phyloP scores from a whole-genome alignment of 129 eudicot genomes.

The Lonicera japonica region DNA sequence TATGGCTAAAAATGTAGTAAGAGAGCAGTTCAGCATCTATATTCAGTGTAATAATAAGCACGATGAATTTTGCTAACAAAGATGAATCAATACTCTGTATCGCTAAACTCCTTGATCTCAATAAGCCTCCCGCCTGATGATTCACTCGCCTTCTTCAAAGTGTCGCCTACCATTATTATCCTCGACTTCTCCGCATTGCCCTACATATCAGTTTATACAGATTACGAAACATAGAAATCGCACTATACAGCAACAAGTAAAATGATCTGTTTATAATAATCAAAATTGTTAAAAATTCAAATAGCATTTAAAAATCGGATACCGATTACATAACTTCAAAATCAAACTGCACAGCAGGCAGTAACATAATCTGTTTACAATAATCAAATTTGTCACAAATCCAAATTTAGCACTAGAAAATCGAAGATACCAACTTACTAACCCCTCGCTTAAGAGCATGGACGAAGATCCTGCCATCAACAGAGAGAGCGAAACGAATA shows the following conservation, averaged over 20 bases:
- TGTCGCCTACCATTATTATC: conserved; percentile 93
- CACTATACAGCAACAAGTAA: no score
- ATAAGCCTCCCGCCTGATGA: conserved; percentile 61
- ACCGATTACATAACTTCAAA: no score
- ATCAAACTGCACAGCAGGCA: no score
- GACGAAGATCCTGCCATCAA: conserved; percentile 74
- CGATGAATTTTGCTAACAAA: no score
- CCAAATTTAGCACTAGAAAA: not conserved
- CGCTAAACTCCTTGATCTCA: conserved; percentile 89
- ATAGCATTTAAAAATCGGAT: no score
- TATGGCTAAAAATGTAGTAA: not conserved
- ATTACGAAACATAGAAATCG: not conserved
- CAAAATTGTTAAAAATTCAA: no score
- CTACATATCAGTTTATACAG: conserved; percentile 28
- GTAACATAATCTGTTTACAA: no score
- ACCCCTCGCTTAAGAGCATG: conserved; percentile 97
- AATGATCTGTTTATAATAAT: no score
- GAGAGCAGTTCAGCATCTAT: not conserved
- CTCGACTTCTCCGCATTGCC: conserved; percentile 98
- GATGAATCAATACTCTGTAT: conserved; percentile 61
- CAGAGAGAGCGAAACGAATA: conserved; percentile 81
- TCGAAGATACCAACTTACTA: conserved; percentile 27
- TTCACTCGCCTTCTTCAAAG: conserved; percentile 91
- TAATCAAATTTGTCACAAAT: no score
- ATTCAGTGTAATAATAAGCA: no score